Evolutionary conservation across 768 basidiomycete species (phyloP).

Genomic region (Hygrophoropsis aurantiaca): DNA sequence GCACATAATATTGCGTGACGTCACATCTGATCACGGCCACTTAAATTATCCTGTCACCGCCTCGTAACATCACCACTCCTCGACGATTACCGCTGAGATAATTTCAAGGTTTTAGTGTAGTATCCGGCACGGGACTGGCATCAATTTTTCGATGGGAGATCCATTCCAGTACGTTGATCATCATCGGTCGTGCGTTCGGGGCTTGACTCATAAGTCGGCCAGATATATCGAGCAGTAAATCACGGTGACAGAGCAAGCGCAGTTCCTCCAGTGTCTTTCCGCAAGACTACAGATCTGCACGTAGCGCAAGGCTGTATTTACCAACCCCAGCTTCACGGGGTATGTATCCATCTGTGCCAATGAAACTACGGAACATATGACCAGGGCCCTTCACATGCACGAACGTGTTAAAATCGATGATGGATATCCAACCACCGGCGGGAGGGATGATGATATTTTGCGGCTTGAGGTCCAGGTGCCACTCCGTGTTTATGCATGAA

Average conservation of each 20-base stretch:
- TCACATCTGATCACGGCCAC: no score
- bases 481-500: slow-evolving; percentile 16
- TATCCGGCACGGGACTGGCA: no score
- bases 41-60: no score
- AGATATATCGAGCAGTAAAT: background rate
- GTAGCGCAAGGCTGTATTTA: background rate
- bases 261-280: slow-evolving; percentile 1
- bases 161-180: background rate
- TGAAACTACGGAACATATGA: background rate
- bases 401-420: slow-evolving; percentile 3
- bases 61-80: no score
- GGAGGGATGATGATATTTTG: slow-evolving; percentile 6
- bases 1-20: no score
- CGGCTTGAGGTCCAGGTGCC: slow-evolving; percentile 18
- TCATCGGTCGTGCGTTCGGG: background rate
- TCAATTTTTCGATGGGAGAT: no score
- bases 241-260: background rate
- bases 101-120: no score
- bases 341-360: no score
- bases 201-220: background rate
- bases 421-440: background rate
- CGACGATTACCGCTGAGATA: no score
- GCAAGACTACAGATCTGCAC: background rate
- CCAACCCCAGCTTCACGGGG: background rate
- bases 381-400: background rate